These are phyloP conservation scores for Russula olivacea DNA, from an alignment of 768 basidiomycete species.

Conservation along the genomic window DNA sequence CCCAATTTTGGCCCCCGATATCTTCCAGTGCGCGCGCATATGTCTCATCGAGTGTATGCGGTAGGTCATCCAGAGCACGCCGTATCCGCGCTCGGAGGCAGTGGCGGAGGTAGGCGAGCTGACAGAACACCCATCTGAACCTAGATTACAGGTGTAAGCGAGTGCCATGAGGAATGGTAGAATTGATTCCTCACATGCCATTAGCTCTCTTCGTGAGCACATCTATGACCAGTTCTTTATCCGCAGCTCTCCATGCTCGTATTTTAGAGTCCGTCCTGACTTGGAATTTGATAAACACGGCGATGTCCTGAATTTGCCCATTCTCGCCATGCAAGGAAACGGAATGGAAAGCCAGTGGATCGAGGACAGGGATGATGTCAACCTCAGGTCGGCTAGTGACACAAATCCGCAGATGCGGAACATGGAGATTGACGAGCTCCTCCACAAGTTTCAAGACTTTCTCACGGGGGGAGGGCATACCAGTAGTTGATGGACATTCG, in stretches of 20 bases:
- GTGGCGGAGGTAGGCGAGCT: neutral
- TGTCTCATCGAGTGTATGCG: neutral
- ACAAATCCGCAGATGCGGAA: constrained; percentile 2
- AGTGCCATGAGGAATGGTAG: neutral
- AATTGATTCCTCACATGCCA: neutral
- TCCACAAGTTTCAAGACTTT: neutral
- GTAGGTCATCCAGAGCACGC: neutral
- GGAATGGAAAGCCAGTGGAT: neutral
- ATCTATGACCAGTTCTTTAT: neutral
- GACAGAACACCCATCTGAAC: neutral
- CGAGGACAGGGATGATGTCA: neutral
- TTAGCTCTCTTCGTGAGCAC: neutral
- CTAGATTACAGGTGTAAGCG: neutral
- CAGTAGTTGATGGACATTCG: neutral
- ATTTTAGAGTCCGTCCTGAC: neutral
- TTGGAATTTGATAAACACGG: neutral
- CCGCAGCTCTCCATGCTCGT: neutral
- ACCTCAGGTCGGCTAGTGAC: constrained; percentile 4
- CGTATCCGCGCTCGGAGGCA: neutral
- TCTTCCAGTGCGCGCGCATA: neutral
- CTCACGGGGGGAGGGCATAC: neutral
- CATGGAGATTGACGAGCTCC: neutral
- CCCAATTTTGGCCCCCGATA: neutral
- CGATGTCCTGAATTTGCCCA: neutral
- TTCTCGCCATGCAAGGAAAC: neutral